These are phyloP conservation scores for Tetrastigma voinierianum DNA, from an alignment of 164 flowering plant genomes.

Conservation along the genomic window DNA sequence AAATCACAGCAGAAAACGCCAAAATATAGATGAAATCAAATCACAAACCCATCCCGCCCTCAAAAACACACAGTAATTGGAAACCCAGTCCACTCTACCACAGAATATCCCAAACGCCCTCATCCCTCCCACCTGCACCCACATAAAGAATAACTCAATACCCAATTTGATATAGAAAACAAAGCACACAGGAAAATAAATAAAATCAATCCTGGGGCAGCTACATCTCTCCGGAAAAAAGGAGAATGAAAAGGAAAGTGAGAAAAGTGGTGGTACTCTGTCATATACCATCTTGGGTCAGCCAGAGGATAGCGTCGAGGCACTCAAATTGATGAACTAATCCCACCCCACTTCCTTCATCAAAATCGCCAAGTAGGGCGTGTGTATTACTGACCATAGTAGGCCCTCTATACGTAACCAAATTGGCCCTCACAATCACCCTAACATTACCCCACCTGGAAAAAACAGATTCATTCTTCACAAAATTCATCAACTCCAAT, in stretches of 20 bases:
- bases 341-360: constrained; percentile 79
- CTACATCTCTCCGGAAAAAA: neutral
- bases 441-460: constrained; percentile 59
- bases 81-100: no score
- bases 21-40: no score
- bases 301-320: constrained; percentile 87
- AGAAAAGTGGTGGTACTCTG: no score
- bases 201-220: neutral
- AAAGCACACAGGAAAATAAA: neutral
- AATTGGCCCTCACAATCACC: constrained; percentile 49
- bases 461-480: constrained; percentile 43
- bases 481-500: constrained; percentile 47
- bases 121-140: no score
- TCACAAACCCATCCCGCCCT: no score
- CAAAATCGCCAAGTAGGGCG: constrained; percentile 77
- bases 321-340: constrained; percentile 86
- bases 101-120: no score
- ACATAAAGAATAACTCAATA: no score
- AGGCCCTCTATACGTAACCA: constrained; percentile 85
- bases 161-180: no score
- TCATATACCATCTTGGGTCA: constrained; percentile 92
- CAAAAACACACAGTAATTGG: no score
- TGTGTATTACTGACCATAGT: constrained; percentile 85
- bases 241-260: neutral
- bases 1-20: no score